Evolutionary conservation across 2,329 filamentous ascomycete species (phyloP).

Genomic region (Venturia aucupariae): DNA sequence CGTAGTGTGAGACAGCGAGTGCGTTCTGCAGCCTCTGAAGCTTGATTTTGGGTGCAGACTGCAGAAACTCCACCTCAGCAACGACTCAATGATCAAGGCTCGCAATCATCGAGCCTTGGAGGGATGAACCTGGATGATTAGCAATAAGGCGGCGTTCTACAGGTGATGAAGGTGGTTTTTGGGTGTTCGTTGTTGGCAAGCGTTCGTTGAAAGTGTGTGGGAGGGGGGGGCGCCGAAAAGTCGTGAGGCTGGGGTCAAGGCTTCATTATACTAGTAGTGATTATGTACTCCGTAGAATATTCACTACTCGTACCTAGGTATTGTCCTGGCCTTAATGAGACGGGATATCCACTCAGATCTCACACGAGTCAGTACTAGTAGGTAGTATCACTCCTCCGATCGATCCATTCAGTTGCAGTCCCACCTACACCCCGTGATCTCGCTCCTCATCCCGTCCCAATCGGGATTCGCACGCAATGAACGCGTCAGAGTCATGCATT

Average conservation of each 20-base stretch:
- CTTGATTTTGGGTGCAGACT: constrained; percentile 2
- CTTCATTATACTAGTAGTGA: too few species aligned
- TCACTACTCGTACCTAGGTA: too few species aligned
- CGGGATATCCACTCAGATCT: too few species aligned
- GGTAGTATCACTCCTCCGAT: too few species aligned
- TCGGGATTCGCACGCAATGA: not conserved
- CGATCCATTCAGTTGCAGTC: too few species aligned
- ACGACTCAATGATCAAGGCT: not conserved
- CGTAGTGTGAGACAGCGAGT: not conserved
- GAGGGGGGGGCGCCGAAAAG: not conserved
- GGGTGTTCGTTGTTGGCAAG: not conserved
- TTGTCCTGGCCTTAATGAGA: too few species aligned
- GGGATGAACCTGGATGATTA: not conserved
- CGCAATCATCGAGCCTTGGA: not conserved
- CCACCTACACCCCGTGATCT: not conserved
- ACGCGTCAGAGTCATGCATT: not conserved
- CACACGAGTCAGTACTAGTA: too few species aligned
- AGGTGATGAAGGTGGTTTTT: not conserved
- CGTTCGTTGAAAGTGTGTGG: not conserved
- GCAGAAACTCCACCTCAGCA: not conserved
- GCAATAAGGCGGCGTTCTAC: not conserved
- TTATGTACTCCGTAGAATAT: too few species aligned
- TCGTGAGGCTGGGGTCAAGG: not conserved
- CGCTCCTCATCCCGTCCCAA: not conserved
- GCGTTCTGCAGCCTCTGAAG: not conserved